phyloP scores from a whole-genome alignment of 139 green algal genomes.

The Micractinium conductrix region DNA sequence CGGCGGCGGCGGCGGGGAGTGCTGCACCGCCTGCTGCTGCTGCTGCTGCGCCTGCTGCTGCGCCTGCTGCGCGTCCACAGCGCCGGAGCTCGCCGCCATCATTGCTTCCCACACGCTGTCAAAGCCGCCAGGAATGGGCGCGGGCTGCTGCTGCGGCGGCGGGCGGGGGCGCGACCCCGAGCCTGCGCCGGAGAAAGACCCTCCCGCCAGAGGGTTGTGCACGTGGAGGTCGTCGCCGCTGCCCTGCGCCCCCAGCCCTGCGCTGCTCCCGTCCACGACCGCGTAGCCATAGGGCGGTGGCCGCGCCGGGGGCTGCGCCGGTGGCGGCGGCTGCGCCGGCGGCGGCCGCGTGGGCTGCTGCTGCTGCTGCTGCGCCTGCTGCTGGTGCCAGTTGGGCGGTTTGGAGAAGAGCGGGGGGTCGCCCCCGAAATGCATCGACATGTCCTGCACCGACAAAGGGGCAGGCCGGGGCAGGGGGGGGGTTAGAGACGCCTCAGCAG shows the following conservation, averaged over 20 bases:
- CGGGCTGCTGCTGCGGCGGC: neutral
- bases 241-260: neutral
- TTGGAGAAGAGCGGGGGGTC: conserved; percentile 88
- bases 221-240: neutral
- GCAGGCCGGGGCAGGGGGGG: too few species aligned
- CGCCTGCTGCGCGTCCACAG: neutral
- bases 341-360: too few species aligned
- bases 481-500: too few species aligned
- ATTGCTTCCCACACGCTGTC: neutral
- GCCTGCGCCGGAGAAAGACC: neutral
- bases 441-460: conserved; percentile 45
- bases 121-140: neutral
- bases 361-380: too few species aligned
- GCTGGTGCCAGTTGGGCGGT: conserved; percentile 41
- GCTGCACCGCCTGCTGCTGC: neutral
- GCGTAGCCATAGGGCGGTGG: neutral
- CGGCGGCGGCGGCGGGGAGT: neutral
- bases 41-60: neutral
- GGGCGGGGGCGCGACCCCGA: neutral
- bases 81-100: neutral
- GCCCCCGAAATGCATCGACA: conserved; percentile 80
- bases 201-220: neutral
- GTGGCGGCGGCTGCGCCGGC: neutral
- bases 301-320: neutral
- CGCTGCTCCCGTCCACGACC: neutral